Evolutionary conservation across 2,329 filamentous ascomycete species (phyloP), one percentile per base, ranked within the genome.

Genomic region (Nemania sp.): DNA sequence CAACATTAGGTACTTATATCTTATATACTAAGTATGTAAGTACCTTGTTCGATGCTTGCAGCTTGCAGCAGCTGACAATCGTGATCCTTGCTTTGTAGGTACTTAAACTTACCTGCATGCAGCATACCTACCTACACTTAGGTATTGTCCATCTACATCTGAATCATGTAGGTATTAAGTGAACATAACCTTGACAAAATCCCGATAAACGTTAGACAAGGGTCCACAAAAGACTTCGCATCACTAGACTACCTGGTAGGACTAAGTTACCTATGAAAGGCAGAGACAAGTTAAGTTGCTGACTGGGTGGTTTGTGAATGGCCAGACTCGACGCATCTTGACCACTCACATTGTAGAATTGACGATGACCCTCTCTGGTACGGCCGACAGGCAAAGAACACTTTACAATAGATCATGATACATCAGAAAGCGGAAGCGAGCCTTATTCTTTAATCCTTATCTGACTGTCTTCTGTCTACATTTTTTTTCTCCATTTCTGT

Each of bases 11-110:
- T n/a, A n/a, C n/a, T n/a, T n/a, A n/a, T n/a, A n/a, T n/a, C n/a
- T n/a, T n/a, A n/a, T n/a, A n/a, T n/a, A n/a, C n/a, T n/a, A n/a
- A n/a, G n/a, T n/a, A n/a, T n/a, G n/a, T n/a, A n/a, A n/a, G n/a
- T n/a, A n/a, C n/a, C n/a, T n/a, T 55, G 56, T 13, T 55, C 7
- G 8, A 51, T 24, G 64, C 51, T 57, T 58, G 32, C 64, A 49
- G 55, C 41, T 20, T 66, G 45, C 58, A 62, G 43, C 32, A 66
- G 56, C 57, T 61, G 63, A 61, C 56, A 15, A 15, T 47, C 24
- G 18, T 22, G 51, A n/a, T 45, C 49, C 58, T 32, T 45, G 49
- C 29, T 54, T 10, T 49, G 20, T 32, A 32, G 5, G n/a, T 38
- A 22, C 18, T 32, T 6, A n/a, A n/a, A n/a, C n/a, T n/a, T n/a